Conservation (phyloP, 345 rosid species). For the Pistacia vera region DNA sequence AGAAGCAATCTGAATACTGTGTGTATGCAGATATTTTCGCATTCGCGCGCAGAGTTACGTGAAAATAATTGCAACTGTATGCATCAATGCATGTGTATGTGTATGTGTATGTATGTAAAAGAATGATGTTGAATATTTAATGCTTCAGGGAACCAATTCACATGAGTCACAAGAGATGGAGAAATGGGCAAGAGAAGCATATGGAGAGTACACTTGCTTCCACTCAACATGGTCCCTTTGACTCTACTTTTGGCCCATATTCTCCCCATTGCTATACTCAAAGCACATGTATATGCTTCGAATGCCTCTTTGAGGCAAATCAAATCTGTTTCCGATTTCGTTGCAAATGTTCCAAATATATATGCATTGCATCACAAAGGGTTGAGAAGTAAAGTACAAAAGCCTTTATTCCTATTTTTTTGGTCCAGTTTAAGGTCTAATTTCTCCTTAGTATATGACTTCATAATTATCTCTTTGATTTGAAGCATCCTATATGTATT, state of each 20-base stretch:
- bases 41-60: too few relatives aligned
- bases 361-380: constrained; percentile 18
- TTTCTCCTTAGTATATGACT: constrained; percentile 15
- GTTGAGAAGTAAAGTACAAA: constrained; percentile 25
- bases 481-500: constrained; percentile 15
- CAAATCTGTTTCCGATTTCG: constrained; percentile 30
- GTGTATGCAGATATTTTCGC: background rate
- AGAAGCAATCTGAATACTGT: background rate
- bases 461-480: constrained; percentile 1
- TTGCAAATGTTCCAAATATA: constrained; percentile 21
- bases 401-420: constrained; percentile 10
- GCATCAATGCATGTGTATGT: background rate
- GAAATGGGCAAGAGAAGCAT: constrained; percentile 38
- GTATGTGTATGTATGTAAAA: background rate
- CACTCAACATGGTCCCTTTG: constrained; percentile 53
- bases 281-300: constrained; percentile 41
- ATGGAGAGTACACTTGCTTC: constrained; percentile 38
- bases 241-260: constrained; percentile 41
- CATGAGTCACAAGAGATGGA: constrained; percentile 35
- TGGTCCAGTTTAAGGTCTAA: constrained; percentile 18
- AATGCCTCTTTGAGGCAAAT: constrained; percentile 20
- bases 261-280: constrained; percentile 9
- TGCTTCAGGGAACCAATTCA: constrained; percentile 48
- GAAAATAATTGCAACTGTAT: constrained; percentile 6
- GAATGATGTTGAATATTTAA: constrained; percentile 18